Evolutionary conservation across 805 yeast species (phyloP), one percentile per base, ranked within the genome.

Genomic region (Myxozyma neglecta): DNA sequence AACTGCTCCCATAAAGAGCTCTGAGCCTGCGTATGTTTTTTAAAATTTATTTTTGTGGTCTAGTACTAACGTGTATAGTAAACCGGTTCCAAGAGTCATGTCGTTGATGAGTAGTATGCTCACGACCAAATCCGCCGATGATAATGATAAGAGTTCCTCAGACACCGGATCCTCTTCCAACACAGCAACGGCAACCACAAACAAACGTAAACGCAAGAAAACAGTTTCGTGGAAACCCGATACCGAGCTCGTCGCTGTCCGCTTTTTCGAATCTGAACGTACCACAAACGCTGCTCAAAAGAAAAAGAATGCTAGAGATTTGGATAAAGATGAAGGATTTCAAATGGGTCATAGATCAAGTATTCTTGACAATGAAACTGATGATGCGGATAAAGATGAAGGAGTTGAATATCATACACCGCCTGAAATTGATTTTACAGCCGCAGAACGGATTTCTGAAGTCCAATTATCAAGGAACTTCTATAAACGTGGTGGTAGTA

Each of bases 221-320:
- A 45, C 68, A 6, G 77, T 74, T 1, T 59, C 64, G 13, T 74
- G 77, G 77, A 66, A 66, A 43, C 50, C 66, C 29, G 77, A 72
- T 36, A 43, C 51, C 13, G 72, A 72, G 20, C 69, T 74, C 1
- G 75, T 72, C 10, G 55, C 62, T 32, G 74, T 74, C 16, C 62
- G 71, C 35, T 64, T 52, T 45, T 74, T 71, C 56, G 75, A 73
- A 44, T 60, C 67, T 40, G 70, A 65, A 18, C 67, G 64, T 6
- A 67, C 61, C 24, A 58, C 59, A 34, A 63, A 69, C n/a, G 62
- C 56, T 32, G 9, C 53, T 18, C 48, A 32, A 36, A 56, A 14
- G 48, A 54, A 57, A 63, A 65, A 54, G 59, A 71, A 29, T 53
- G 70, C 57, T 36, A 59, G 66, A 55, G 67, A 56, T 63, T 66